A percentile compares a stretch with the other conserved stretches of the same genome.
phyloP scores from a whole-genome alignment of 257 asterid genomes.

The Gentiana macrophylla region DNA sequence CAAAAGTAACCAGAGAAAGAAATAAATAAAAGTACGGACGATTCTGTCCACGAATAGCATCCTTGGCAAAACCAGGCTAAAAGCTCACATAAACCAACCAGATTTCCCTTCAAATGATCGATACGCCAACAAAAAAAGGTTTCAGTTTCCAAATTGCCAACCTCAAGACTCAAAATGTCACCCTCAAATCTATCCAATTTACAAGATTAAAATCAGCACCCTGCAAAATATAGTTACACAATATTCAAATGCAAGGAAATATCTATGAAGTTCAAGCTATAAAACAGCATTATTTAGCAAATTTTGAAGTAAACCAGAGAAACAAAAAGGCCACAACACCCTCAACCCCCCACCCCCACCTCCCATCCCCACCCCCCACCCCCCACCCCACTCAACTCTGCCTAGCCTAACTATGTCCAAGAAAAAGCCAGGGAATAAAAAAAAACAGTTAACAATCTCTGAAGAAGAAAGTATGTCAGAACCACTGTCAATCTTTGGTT shows the following conservation, averaged over 20 bases:
- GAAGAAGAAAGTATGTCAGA: too few relatives aligned
- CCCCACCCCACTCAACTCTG: too few relatives aligned
- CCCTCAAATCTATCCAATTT: conserved; percentile 10
- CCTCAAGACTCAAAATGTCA: conserved; percentile 10
- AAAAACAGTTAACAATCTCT: too few relatives aligned
- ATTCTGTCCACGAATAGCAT: conserved; percentile 21
- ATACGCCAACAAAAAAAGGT: neutral
- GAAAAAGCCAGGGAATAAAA: too few relatives aligned
- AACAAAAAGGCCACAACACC: too few relatives aligned
- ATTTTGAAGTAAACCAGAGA: too few relatives aligned
- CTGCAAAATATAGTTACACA: neutral
- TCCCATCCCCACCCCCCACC: too few relatives aligned
- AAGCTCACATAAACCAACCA: conserved; percentile 1
- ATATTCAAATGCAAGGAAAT: neutral
- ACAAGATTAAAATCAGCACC: conserved; percentile 5
- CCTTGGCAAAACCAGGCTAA: conserved; percentile 14
- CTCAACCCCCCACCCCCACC: too few relatives aligned
- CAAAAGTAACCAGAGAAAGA: conserved; percentile 32
- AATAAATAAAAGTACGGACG: conserved; percentile 16
- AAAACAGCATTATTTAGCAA: too few relatives aligned
- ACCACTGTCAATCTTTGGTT: too few relatives aligned
- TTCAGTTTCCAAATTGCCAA: conserved; percentile 6
- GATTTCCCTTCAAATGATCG: conserved; percentile 4
- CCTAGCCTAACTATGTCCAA: too few relatives aligned
- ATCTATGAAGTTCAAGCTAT: neutral